Percentiles rank a stretch among this genome's conserved stretches.
These are phyloP conservation scores for Sporothrix euskadiensis DNA, from an alignment of 2,329 filamentous ascomycete species.

Conservation along the genomic window DNA sequence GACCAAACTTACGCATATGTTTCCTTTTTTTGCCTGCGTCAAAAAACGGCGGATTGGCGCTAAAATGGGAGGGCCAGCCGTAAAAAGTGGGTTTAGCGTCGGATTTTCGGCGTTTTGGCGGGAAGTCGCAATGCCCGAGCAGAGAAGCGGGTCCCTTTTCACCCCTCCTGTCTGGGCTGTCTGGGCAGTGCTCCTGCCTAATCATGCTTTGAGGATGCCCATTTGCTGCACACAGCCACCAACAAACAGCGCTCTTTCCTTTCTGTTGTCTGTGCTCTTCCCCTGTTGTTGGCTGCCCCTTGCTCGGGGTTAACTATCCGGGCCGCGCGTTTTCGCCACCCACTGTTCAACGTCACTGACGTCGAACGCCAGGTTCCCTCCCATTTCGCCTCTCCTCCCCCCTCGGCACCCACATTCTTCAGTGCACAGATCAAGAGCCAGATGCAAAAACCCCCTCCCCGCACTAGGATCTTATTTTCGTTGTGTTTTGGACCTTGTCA, in stretches of 20 bases:
- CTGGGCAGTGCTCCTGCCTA: neutral
- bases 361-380: constrained; percentile 6
- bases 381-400: neutral
- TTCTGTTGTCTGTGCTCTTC: neutral
- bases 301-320: constrained; percentile 25
- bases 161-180: no score
- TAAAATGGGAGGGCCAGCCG: neutral
- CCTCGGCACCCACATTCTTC: no score
- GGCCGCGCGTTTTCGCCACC: constrained; percentile 24
- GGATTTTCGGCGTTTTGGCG: constrained; percentile 25
- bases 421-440: neutral
- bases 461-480: neutral
- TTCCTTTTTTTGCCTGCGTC: neutral
- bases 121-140: constrained; percentile 24
- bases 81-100: constrained; percentile 16
- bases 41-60: neutral
- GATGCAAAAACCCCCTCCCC: neutral
- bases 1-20: neutral
- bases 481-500: neutral
- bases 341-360: neutral
- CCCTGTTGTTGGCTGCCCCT: neutral
- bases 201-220: constrained; percentile 5
- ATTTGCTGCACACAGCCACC: constrained; percentile 14
- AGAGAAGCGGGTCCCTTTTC: constrained; percentile 13
- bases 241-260: neutral